Base-by-base conservation (phyloP, 306 rosid species). In the Astragalus glycyphyllos region DNA sequence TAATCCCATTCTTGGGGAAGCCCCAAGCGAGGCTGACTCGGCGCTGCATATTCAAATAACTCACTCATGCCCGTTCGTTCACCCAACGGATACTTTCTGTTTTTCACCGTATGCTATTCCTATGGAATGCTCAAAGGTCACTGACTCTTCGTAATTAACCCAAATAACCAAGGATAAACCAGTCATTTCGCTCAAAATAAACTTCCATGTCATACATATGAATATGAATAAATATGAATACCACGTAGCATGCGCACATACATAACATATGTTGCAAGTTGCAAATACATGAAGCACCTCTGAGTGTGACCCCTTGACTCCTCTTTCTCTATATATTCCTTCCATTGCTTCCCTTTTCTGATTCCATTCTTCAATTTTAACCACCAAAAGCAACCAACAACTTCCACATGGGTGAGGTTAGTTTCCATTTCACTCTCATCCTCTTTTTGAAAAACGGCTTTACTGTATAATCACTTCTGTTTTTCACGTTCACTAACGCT, bases 401-500 rank as follows among this genome's bases (percentile, higher is more conserved):
- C 26, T 15, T 15, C 41, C 59, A 57, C 13, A 86, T 89, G 96
- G 96, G 86, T 11, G 89, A 82, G 90, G 96, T 89, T 15, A 73
- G 90, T 75, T 62, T 34, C 7, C 23, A 8, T 44, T 77, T 16
- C 54, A 8, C 5, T 45, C 44, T 26, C 8, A 4, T 1, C 9
- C 12, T 12, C 49, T 11, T 20, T 37, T 13, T 4, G 5, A 7
- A 31, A 49, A 55, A 5, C 26, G 29, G 4, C 7, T 44, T 44
- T 16, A 6, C 11, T 41, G n/a, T 20, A 20, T 41, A 41, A 41
- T 47, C 8, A 7, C 56, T 58, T 11, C 17, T 42, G n/a, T n/a
- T 8, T 41, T 37, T 71, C 68, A 13, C 23, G 42, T 77, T 45
- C 7, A 20, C 17, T 16, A 3, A 20, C 58, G n/a, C 41, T 17